Base-by-base conservation (phyloP, 352 stramenopile species). In the Pythium pyrilobum region DNA sequence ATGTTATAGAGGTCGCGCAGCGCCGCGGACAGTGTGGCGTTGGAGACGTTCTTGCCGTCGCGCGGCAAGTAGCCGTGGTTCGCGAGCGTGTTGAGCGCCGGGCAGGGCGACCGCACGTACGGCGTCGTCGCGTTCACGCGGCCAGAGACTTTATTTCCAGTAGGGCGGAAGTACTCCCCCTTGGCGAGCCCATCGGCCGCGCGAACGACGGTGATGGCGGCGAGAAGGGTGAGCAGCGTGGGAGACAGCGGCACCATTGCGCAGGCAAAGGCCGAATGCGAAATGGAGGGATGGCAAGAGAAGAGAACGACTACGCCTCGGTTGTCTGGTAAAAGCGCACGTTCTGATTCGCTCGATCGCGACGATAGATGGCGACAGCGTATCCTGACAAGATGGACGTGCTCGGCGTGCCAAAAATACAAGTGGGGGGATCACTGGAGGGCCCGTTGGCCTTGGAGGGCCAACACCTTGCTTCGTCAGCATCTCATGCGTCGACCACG, bases 21-120 rank as follows among this genome's bases (percentile, higher is more conserved):
- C 24, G 63, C 63, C 7, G 32, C 25, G 10, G 5, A 29, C 24
- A 71, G 38, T 42, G 44, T 20, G 20, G 28, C 23, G 25, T 44
- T 8, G 31, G 62, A 27, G 15, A 78, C 52, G 43, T 77, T 69
- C 54, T 70, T 68, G 56, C 72, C 71, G 28, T 64, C 62, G 52
- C 75, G 71, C 9, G 71, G 71, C 9, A 85, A 33, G 43, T 76
- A 67, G 15, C 65, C 72, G 56, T 85, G 71, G 62, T 85, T 81
- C 23, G 71, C 69, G 16, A 85, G 56, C 23, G 74, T 62, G 50
- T 81, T 85, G 48, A 85, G 51, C 28, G 47, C 63, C 7, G 69
- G 74, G 40, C 74, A 85, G 21, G 74, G 74, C n/a, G 58, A 72
- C 18, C 70, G 67, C n/a, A 60, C 59, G 56, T 69, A 80, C 6